Percentiles rank a stretch among this genome's conserved stretches.
Conservation (phyloP, 495 filamentous ascomycete genomes). For the Symbiotaphrina buchneri region DNA sequence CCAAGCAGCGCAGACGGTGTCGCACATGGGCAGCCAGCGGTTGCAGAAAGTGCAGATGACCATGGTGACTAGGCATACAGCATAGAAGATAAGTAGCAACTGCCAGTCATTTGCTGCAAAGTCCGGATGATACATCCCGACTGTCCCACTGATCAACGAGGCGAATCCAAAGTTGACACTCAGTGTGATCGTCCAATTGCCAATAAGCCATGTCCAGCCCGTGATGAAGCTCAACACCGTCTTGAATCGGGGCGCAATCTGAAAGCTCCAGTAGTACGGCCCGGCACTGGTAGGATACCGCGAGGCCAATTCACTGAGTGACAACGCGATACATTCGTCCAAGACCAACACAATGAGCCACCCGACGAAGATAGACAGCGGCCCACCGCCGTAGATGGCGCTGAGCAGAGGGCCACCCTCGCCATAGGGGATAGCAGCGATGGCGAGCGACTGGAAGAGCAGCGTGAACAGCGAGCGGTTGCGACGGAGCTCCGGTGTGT, state of each 20-base stretch:
- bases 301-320: slow-evolving; percentile 20
- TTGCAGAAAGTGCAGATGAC: slow-evolving; percentile 32
- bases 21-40: slow-evolving; percentile 36
- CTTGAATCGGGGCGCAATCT: slow-evolving; percentile 21
- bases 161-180: slow-evolving; percentile 28
- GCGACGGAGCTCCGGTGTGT: too few species aligned
- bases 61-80: too few species aligned
- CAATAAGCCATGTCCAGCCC: slow-evolving; percentile 25
- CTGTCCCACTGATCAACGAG: slow-evolving; percentile 36
- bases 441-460: background rate
- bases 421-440: slow-evolving; percentile 2
- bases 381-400: slow-evolving; percentile 6
- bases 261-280: slow-evolving; percentile 29
- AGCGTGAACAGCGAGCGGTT: too few species aligned
- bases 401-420: too few species aligned
- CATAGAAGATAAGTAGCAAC: slow-evolving; percentile 43
- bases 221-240: slow-evolving; percentile 21
- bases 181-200: slow-evolving; percentile 27
- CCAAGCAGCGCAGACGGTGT: slow-evolving; percentile 48
- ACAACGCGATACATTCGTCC: slow-evolving; percentile 18
- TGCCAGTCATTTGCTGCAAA: slow-evolving; percentile 39
- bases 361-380: slow-evolving; percentile 22
- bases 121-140: slow-evolving; percentile 35
- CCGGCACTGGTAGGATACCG: slow-evolving; percentile 21
- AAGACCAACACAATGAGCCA: slow-evolving; percentile 21